Percentiles rank a stretch among this genome's conserved stretches.
These are phyloP conservation scores for Blastocystis sp. DNA, from an alignment of 352 stramenopile genomes.

Conservation along the genomic window DNA sequence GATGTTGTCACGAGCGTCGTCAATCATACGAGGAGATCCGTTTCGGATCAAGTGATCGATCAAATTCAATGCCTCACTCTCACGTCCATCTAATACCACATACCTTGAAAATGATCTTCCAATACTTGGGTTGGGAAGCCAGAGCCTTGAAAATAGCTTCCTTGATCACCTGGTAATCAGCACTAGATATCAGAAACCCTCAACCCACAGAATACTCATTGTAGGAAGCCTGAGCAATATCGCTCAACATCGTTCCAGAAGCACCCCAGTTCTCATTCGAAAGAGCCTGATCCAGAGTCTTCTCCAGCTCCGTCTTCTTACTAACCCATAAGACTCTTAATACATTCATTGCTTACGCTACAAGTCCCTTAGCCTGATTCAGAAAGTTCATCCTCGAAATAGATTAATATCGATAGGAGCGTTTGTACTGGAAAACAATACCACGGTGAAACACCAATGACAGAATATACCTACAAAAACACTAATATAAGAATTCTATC, in stretches of 20 bases:
- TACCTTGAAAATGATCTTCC: constrained; percentile 93
- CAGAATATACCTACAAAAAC: too few species aligned
- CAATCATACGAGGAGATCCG: constrained; percentile 88
- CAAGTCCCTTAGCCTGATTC: constrained; percentile 31
- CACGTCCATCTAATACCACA: neutral
- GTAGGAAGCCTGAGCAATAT: constrained; percentile 91
- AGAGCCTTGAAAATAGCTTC: constrained; percentile 87
- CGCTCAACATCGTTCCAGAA: constrained; percentile 78
- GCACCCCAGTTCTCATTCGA: constrained; percentile 58
- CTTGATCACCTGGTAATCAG: constrained; percentile 80
- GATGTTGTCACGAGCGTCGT: constrained; percentile 87
- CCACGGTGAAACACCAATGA: too few species aligned
- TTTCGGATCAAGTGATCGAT: constrained; percentile 96
- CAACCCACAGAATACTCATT: constrained; percentile 67
- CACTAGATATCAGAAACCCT: constrained; percentile 66
- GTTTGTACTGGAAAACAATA: neutral
- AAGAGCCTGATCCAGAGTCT: constrained; percentile 54
- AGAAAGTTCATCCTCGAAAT: constrained; percentile 16
- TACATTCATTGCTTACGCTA: neutral
- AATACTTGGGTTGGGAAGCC: constrained; percentile 79
- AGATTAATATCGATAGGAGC: neutral
- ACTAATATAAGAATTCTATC: too few species aligned
- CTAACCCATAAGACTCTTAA: neutral
- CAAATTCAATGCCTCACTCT: constrained; percentile 73
- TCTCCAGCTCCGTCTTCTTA: constrained; percentile 45